phyloP scores from a whole-genome alignment of 108 stramenopile species.

The Mediolabrus comicus region DNA sequence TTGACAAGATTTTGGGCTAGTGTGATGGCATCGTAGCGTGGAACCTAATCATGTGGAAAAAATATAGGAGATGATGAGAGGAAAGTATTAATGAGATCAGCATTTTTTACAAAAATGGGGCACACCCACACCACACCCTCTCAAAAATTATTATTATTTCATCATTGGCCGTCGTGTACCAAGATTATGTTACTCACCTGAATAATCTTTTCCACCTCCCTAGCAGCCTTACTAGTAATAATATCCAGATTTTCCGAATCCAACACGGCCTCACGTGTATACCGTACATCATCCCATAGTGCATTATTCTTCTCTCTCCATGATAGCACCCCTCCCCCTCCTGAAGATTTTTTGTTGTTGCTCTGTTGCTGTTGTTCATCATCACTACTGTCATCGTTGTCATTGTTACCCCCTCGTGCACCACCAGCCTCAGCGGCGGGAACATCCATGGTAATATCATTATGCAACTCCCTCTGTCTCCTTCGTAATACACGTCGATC shows the following conservation, averaged over 20 bases:
- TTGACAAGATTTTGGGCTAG: constrained; percentile 51
- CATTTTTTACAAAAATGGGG: constrained; percentile 6
- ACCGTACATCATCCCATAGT: constrained; percentile 66
- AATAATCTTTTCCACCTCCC: constrained; percentile 71
- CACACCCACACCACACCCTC: constrained; percentile 19
- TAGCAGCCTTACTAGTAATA: constrained; percentile 59
- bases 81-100: not conserved
- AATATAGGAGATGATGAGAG: not conserved
- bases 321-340: constrained; percentile 11
- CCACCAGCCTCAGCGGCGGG: constrained; percentile 8
- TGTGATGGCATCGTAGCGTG: constrained; percentile 76
- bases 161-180: no score
- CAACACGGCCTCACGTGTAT: constrained; percentile 84
- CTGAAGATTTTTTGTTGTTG: not conserved
- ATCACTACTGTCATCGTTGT: constrained; percentile 18
- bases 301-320: constrained; percentile 67
- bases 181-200: constrained; percentile 73
- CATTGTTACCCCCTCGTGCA: constrained; percentile 10
- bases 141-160: constrained; percentile 56
- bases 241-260: constrained; percentile 82
- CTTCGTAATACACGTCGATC: constrained; percentile 69
- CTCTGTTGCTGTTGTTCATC: constrained; percentile 21
- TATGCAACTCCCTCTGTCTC: constrained; percentile 44
- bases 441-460: constrained; percentile 18
- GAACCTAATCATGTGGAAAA: constrained; percentile 44